Conservation (phyloP, 305 asterid genomes). For the Fraxinus platypoda region DNA sequence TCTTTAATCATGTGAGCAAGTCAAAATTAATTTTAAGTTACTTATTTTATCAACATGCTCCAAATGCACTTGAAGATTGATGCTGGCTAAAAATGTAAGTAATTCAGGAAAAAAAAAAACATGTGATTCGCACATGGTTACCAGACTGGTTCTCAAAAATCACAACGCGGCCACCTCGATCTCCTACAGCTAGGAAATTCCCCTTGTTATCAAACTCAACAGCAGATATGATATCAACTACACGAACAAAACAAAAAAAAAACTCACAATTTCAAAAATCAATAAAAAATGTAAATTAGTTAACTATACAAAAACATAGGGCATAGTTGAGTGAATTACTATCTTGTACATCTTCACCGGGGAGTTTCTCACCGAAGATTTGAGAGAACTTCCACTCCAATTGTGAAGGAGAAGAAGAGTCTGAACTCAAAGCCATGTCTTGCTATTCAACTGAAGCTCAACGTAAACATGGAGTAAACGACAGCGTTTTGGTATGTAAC, state of each 20-base stretch:
- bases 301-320: background rate
- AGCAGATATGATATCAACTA: slow-evolving; percentile 74
- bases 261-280: slow-evolving; percentile 2
- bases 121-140: slow-evolving; percentile 50
- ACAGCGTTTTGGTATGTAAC: slow-evolving; percentile 17
- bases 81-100: background rate
- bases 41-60: background rate
- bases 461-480: slow-evolving; percentile 11
- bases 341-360: slow-evolving; percentile 62
- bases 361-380: slow-evolving; percentile 62
- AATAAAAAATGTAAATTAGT: background rate
- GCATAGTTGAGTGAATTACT: slow-evolving; percentile 35
- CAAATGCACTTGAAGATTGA: background rate
- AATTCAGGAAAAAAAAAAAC: background rate
- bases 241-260: background rate
- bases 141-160: slow-evolving; percentile 49
- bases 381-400: slow-evolving; percentile 71
- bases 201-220: slow-evolving; percentile 69
- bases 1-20: background rate
- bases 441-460: slow-evolving; percentile 23
- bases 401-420: slow-evolving; percentile 32
- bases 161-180: slow-evolving; percentile 83
- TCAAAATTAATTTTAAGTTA: background rate
- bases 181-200: slow-evolving; percentile 72
- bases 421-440: slow-evolving; percentile 40